These are phyloP conservation scores for Leccinum huronense DNA, from an alignment of 1,284 basidiomycete genomes.

Conservation along the genomic window DNA sequence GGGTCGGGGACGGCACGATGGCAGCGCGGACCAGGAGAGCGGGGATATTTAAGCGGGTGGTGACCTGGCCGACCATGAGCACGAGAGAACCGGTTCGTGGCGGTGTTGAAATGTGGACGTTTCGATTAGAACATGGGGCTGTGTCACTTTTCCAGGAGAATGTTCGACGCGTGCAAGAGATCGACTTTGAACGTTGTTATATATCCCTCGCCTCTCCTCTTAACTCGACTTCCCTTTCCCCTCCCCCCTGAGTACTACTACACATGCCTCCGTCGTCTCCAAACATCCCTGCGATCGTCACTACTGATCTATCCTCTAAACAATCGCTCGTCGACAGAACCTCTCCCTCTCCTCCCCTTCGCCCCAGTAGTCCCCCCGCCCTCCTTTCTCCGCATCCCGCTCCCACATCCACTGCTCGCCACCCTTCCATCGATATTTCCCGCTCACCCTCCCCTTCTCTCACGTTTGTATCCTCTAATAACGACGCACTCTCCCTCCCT, in stretches of 20 bases:
- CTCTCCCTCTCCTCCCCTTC: not conserved
- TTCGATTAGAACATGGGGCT: slow-evolving; percentile 29
- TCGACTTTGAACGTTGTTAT: not conserved
- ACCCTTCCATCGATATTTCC: slow-evolving; percentile 20
- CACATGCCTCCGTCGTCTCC: slow-evolving; percentile 23
- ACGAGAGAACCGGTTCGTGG: slow-evolving; percentile 15
- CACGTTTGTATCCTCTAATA: slow-evolving; percentile 38
- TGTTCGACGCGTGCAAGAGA: slow-evolving; percentile 21
- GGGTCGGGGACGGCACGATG: not conserved
- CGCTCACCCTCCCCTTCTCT: slow-evolving; percentile 38
- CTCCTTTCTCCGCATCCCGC: slow-evolving; percentile 16
- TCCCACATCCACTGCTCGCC: slow-evolving; percentile 1
- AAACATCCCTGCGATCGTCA: slow-evolving; percentile 37
- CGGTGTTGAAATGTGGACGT: slow-evolving; percentile 9
- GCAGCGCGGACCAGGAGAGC: not conserved
- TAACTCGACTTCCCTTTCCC: not conserved
- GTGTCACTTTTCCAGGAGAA: slow-evolving; percentile 34
- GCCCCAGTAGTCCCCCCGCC: slow-evolving; percentile 25
- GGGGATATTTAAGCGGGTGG: slow-evolving; percentile 7
- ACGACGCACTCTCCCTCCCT: slow-evolving; percentile 37
- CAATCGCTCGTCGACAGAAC: slow-evolving; percentile 22
- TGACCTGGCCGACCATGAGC: not conserved
- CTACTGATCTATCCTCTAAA: slow-evolving; percentile 36
- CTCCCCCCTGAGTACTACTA: not conserved
- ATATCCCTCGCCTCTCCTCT: not conserved